These are phyloP conservation scores for Stachybotrys chartarum DNA, from an alignment of 2,329 filamentous ascomycete species.

Conservation along the genomic window DNA sequence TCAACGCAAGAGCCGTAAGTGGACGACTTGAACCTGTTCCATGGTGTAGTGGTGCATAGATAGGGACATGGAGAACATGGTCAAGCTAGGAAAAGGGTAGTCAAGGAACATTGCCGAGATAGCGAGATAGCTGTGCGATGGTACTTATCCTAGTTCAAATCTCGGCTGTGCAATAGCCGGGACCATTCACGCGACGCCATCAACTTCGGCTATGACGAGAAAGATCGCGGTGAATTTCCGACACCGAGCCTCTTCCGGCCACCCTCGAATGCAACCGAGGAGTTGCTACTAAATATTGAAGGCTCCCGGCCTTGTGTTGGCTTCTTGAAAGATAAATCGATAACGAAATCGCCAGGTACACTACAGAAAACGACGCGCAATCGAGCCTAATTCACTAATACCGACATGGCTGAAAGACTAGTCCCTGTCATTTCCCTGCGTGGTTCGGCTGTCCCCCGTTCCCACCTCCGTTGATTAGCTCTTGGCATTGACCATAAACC, in stretches of 20 bases:
- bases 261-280: too few species aligned
- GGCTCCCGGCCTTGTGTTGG: too few species aligned
- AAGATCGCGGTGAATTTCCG: background rate
- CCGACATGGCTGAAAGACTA: background rate
- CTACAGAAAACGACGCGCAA: background rate
- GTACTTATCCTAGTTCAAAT: background rate
- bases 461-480: background rate
- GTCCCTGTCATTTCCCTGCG: constrained; percentile 7
- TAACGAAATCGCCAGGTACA: background rate
- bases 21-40: too few species aligned
- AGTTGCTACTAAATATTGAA: too few species aligned
- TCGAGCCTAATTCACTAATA: constrained; percentile 1
- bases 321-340: background rate
- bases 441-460: constrained; percentile 1
- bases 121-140: background rate
- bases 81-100: too few species aligned
- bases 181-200: background rate
- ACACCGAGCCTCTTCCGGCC: too few species aligned
- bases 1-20: too few species aligned
- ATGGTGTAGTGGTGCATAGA: too few species aligned
- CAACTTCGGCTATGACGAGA: background rate
- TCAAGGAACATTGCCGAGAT: background rate
- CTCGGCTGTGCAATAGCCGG: background rate
- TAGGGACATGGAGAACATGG: too few species aligned
- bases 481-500: background rate